These are phyloP conservation scores for Podospora bellae-mahoneyi DNA, from an alignment of 495 filamentous ascomycete species.

Conservation along the genomic window DNA sequence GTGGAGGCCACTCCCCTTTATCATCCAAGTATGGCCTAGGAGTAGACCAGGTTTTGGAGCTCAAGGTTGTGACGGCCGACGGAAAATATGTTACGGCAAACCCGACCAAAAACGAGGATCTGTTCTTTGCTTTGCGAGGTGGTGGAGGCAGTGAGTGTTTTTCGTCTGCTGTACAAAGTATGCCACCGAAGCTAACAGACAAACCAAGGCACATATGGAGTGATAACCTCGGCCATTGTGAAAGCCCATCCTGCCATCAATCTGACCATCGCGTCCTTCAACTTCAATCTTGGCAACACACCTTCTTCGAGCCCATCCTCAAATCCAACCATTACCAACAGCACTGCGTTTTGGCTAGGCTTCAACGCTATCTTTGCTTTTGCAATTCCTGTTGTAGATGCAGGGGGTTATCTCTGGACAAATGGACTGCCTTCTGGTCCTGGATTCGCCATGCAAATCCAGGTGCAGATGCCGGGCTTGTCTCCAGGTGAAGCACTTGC, in stretches of 20 bases:
- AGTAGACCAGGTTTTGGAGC: slow-evolving; percentile 43
- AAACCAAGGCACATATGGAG: slow-evolving; percentile 50
- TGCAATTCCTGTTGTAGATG: slow-evolving; percentile 37
- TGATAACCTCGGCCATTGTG: slow-evolving; percentile 49
- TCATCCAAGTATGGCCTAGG: slow-evolving; percentile 37
- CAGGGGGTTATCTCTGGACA: slow-evolving; percentile 46
- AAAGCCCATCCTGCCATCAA: slow-evolving; percentile 41
- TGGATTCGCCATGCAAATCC: slow-evolving; percentile 31
- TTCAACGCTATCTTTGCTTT: slow-evolving; percentile 43
- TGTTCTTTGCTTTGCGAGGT: slow-evolving; percentile 50
- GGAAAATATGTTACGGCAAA: slow-evolving; percentile 42
- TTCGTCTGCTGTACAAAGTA: neutral
- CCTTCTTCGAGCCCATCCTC: slow-evolving; percentile 28
- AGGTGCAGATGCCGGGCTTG: slow-evolving; percentile 28
- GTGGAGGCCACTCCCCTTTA: slow-evolving; percentile 40
- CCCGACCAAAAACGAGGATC: slow-evolving; percentile 39
- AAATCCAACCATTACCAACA: slow-evolving; percentile 12
- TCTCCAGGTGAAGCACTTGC: slow-evolving; percentile 18
- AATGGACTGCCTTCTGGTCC: slow-evolving; percentile 27
- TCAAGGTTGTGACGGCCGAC: slow-evolving; percentile 45
- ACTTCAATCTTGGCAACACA: slow-evolving; percentile 23
- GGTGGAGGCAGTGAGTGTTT: slow-evolving; percentile 23
- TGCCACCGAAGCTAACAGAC: neutral
- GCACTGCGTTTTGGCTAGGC: slow-evolving; percentile 49
- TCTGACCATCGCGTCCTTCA: slow-evolving; percentile 33